Percentiles rank a stretch among this genome's conserved stretches.
Evolutionary conservation across 208 protist genomes (phyloP).

Genomic region (Naegleria fowleri): DNA sequence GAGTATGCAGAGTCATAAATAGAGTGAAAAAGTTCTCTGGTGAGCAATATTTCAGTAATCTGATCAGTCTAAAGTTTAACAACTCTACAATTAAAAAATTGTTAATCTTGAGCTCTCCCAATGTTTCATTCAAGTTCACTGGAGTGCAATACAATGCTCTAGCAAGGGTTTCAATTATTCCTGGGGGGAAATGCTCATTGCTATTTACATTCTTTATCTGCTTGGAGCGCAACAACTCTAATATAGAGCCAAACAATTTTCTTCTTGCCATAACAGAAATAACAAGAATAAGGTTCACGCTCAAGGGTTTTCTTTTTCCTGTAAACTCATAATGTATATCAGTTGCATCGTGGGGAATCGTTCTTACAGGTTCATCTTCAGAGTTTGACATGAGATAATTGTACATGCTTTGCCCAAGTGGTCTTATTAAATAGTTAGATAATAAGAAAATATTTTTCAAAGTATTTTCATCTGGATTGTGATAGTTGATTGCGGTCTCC

Average conservation of each 20-base stretch:
- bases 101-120: neutral
- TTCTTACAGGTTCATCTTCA: neutral
- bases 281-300: neutral
- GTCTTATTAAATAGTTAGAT: neutral
- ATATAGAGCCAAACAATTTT: neutral
- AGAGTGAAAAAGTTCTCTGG: neutral
- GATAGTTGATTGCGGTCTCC: neutral
- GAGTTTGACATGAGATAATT: neutral
- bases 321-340: neutral
- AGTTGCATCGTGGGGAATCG: neutral
- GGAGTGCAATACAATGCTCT: neutral
- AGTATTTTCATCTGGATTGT: conserved; percentile 2
- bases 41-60: neutral
- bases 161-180: neutral
- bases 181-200: neutral
- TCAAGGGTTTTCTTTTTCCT: neutral
- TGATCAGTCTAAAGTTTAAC: neutral
- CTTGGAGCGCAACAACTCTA: neutral
- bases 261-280: neutral
- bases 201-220: neutral
- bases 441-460: conserved; percentile 18
- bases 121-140: neutral
- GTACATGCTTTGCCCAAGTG: neutral
- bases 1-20: neutral
- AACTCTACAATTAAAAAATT: neutral